Evolutionary conservation across 2,329 filamentous ascomycete species (phyloP).

Genomic region (Fusarium piperis): DNA sequence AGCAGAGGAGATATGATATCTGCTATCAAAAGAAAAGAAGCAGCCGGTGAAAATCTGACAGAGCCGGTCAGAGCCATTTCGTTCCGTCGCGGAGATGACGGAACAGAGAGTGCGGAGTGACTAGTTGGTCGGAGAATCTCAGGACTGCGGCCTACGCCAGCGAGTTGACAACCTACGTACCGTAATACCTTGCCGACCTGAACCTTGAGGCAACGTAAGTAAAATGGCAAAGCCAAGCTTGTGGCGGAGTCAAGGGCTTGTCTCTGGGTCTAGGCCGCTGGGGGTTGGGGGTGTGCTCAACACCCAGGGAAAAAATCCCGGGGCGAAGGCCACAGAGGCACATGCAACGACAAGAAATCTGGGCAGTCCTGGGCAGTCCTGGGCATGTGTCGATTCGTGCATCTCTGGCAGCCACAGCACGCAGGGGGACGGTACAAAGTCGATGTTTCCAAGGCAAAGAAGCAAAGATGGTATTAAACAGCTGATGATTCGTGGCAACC

Average conservation of each 20-base stretch:
- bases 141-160: neutral
- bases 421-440: slow-evolving; percentile 3
- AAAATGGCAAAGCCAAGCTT: slow-evolving; percentile 20
- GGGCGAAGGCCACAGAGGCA: neutral
- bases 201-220: slow-evolving; percentile 23
- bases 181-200: neutral
- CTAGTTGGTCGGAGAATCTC: slow-evolving; percentile 6
- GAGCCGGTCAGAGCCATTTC: neutral
- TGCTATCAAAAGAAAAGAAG: neutral
- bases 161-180: neutral
- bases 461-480: slow-evolving; percentile 8
- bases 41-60: neutral
- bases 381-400: slow-evolving; percentile 25
- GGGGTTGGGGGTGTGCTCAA: slow-evolving; percentile 22
- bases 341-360: slow-evolving; percentile 8
- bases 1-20: neutral
- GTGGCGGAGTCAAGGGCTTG: slow-evolving; percentile 25
- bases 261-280: slow-evolving; percentile 14
- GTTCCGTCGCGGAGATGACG: neutral
- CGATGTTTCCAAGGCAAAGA: neutral
- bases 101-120: neutral
- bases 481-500: neutral
- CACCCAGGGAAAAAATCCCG: neutral
- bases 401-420: slow-evolving; percentile 18
- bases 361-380: slow-evolving; percentile 20